Evolutionary conservation across 1,284 basidiomycete species (phyloP).

Genomic region (Microbotryum silenes-acaulis): DNA sequence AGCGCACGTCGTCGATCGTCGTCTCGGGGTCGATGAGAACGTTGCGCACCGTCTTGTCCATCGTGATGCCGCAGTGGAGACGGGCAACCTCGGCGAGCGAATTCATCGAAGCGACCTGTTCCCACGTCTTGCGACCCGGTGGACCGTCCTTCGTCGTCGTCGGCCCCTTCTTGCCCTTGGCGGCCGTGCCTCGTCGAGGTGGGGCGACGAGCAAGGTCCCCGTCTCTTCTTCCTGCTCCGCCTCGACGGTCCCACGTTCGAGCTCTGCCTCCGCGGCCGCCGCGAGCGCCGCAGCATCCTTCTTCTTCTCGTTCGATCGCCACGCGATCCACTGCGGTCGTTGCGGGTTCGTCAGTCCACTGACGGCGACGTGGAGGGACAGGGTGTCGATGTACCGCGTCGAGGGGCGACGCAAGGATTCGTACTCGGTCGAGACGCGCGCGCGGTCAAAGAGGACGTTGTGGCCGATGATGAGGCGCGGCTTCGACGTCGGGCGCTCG

Average conservation of each 20-base stretch:
- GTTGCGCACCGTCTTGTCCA: conserved; percentile 72
- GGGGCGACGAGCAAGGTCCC: not conserved
- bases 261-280: conserved; percentile 8
- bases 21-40: conserved; percentile 59
- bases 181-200: conserved; percentile 11
- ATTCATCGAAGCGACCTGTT: conserved; percentile 85
- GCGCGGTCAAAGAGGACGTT: conserved; percentile 92
- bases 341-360: conserved; percentile 91
- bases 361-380: conserved; percentile 86
- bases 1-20: conserved; percentile 57
- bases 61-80: conserved; percentile 72
- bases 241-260: not conserved
- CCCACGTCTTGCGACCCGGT: conserved; percentile 61
- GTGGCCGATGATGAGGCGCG: conserved; percentile 78
- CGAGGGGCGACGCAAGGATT: conserved; percentile 53
- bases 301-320: conserved; percentile 54
- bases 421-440: conserved; percentile 77
- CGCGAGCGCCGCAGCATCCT: conserved; percentile 28
- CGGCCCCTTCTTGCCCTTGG: conserved; percentile 3
- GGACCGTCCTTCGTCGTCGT: not conserved
- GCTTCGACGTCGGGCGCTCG: conserved; percentile 29
- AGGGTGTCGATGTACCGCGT: conserved; percentile 92
- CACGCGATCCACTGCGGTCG: conserved; percentile 86
- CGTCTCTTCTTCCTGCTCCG: conserved; percentile 44
- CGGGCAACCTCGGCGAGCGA: conserved; percentile 86